A percentile compares a stretch with the other conserved stretches of the same genome.
Evolutionary conservation across 2,329 filamentous ascomycete genomes (phyloP).

Genomic region (Nannizziopsis arthrosporioides): DNA sequence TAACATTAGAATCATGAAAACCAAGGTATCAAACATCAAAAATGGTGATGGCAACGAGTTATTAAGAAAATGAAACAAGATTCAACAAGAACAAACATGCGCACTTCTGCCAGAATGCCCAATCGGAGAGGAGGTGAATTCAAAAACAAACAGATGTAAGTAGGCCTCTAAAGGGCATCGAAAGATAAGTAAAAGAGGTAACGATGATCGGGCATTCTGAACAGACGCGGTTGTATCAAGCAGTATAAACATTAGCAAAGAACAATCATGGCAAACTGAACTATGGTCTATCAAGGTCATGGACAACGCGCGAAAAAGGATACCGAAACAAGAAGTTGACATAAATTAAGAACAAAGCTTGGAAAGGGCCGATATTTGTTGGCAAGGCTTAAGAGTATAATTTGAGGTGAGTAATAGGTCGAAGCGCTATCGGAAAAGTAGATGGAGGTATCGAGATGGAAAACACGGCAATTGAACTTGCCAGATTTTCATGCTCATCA

Average conservation of each 20-base stretch:
- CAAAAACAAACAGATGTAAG: slow-evolving; percentile 14
- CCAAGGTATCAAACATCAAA: not conserved
- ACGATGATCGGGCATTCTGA: slow-evolving; percentile 23
- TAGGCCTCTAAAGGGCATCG: slow-evolving; percentile 14
- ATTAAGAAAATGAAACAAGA: slow-evolving; percentile 14
- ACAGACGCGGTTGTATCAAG: slow-evolving; percentile 41
- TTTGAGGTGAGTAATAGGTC: too few relatives aligned
- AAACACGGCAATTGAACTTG: not conserved
- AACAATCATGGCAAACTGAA: slow-evolving; percentile 4
- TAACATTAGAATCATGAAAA: not conserved
- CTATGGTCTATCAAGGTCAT: not conserved
- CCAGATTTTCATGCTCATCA: too few relatives aligned
- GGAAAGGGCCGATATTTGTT: too few relatives aligned
- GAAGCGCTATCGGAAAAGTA: too few relatives aligned
- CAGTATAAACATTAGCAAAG: slow-evolving; percentile 14
- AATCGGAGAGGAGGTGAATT: slow-evolving; percentile 17
- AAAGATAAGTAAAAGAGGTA: slow-evolving; percentile 11
- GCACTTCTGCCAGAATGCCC: slow-evolving; percentile 36
- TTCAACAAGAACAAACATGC: slow-evolving; percentile 26
- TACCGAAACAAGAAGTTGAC: not conserved
- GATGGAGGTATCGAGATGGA: too few relatives aligned
- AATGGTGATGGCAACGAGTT: not conserved
- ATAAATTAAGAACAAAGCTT: not conserved
- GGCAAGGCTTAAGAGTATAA: too few relatives aligned
- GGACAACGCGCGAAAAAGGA: not conserved